A percentile compares a stretch with the other conserved stretches of the same genome.
Conservation (phyloP, 2,329 filamentous ascomycete genomes). For the Cladobotryum protrusum region DNA sequence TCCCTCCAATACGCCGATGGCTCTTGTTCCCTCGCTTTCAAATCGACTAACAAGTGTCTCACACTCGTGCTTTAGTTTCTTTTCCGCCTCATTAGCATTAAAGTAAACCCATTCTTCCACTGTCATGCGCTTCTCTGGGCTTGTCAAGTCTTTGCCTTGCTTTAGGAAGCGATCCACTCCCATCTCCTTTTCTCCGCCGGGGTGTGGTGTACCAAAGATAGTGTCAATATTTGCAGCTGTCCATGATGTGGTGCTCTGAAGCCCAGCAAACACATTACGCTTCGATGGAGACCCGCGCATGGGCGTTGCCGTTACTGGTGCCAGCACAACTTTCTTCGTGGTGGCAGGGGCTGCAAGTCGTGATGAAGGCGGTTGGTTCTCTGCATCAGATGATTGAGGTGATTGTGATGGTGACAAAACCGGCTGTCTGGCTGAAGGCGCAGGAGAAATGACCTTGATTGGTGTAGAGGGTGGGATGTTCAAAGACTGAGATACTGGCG, state of each 20-base stretch:
- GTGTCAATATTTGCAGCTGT: constrained; percentile 67
- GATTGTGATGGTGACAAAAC: constrained; percentile 58
- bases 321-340: constrained; percentile 42
- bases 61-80: constrained; percentile 71
- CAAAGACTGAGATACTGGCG: constrained; percentile 3
- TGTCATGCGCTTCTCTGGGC: constrained; percentile 79
- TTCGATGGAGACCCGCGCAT: constrained; percentile 55
- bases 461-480: constrained; percentile 38
- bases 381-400: constrained; percentile 71
- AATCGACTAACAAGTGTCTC: constrained; percentile 78
- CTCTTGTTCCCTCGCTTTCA: constrained; percentile 73
- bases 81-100: constrained; percentile 75
- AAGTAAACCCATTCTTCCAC: constrained; percentile 88
- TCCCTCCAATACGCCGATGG: constrained; percentile 71
- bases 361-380: constrained; percentile 70
- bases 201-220: constrained; percentile 48
- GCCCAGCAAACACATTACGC: constrained; percentile 48
- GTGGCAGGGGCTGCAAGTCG: constrained; percentile 44
- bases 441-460: constrained; percentile 35
- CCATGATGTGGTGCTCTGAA: constrained; percentile 61
- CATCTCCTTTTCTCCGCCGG: constrained; percentile 47
- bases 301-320: constrained; percentile 41
- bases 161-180: constrained; percentile 43
- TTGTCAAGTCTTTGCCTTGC: constrained; percentile 57
- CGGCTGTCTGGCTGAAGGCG: constrained; percentile 45